Percentiles rank a stretch among this genome's conserved stretches.
Evolutionary conservation across 2,329 filamentous ascomycete genomes (phyloP).

Genomic region (Apiospora malaysiana): DNA sequence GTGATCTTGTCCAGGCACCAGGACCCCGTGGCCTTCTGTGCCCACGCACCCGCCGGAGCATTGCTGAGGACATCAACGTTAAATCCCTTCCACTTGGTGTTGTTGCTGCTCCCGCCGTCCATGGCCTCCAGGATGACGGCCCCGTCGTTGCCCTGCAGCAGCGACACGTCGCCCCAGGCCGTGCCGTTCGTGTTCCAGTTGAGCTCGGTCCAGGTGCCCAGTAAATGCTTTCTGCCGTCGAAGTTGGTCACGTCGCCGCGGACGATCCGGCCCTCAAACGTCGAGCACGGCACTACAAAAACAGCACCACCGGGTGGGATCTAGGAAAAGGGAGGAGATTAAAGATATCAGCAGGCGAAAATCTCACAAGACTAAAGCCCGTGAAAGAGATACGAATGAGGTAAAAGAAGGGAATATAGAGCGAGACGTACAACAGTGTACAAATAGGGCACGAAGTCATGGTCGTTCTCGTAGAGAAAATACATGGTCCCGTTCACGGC

Average conservation of each 20-base stretch:
- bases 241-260: slow-evolving; percentile 28
- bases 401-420: not conserved
- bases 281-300: slow-evolving; percentile 29
- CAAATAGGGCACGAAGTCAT: slow-evolving; percentile 32
- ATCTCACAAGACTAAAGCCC: not conserved
- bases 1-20: slow-evolving; percentile 34
- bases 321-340: not conserved
- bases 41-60: slow-evolving; percentile 28
- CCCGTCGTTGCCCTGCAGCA: slow-evolving; percentile 34
- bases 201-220: slow-evolving; percentile 32
- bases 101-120: slow-evolving; percentile 24
- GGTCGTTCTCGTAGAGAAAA: slow-evolving; percentile 31
- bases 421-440: slow-evolving; percentile 26
- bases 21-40: slow-evolving; percentile 30
- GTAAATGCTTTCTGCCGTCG: slow-evolving; percentile 28
- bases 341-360: not conserved
- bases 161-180: slow-evolving; percentile 31
- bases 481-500: slow-evolving; percentile 30
- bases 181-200: slow-evolving; percentile 29
- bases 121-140: slow-evolving; percentile 29
- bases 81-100: slow-evolving; percentile 28
- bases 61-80: slow-evolving; percentile 28
- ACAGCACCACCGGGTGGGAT: slow-evolving; percentile 28
- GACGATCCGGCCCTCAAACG: slow-evolving; percentile 30
- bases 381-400: not conserved